These are phyloP conservation scores for Plectosphaerella plurivora DNA, from an alignment of 2,329 filamentous ascomycete genomes.

Conservation along the genomic window DNA sequence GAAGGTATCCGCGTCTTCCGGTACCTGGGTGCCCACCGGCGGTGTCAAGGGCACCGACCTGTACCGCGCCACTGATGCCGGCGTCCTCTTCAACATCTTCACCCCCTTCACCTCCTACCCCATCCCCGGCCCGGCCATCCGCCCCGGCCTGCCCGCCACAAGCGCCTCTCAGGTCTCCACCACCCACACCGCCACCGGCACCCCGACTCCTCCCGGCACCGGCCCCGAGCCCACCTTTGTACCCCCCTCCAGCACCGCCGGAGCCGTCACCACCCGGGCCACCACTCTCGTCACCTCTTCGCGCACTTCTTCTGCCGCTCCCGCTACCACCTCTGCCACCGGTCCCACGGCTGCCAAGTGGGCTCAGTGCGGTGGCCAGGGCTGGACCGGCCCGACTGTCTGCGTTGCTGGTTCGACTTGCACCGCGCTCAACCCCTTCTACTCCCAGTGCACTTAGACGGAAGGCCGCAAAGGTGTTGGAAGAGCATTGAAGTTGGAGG, in stretches of 20 bases:
- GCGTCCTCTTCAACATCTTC: constrained; percentile 30
- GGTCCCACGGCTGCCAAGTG: constrained; percentile 19
- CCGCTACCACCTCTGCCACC: constrained; percentile 3
- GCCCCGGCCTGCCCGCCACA: constrained; percentile 9
- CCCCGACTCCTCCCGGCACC: constrained; percentile 11
- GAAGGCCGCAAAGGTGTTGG: not conserved
- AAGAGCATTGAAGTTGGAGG: not conserved
- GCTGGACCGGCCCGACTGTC: constrained; percentile 27
- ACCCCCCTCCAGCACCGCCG: constrained; percentile 1
- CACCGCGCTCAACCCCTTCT: constrained; percentile 30
- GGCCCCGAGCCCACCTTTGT: constrained; percentile 4
- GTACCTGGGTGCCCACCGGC: constrained; percentile 20
- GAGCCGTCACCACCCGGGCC: constrained; percentile 4
- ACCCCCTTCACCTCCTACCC: constrained; percentile 19
- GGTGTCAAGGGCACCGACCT: constrained; percentile 28
- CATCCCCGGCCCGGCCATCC: constrained; percentile 24
- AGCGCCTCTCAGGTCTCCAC: constrained; percentile 9
- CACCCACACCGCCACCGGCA: constrained; percentile 5
- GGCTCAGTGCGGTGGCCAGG: constrained; percentile 32
- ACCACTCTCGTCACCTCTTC: constrained; percentile 3
- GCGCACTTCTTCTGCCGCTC: not conserved
- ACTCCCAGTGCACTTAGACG: constrained; percentile 35
- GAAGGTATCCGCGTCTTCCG: constrained; percentile 35
- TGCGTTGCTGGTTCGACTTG: constrained; percentile 32
- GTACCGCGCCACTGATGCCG: constrained; percentile 28